Percentiles rank a stretch among this genome's conserved stretches.
Conservation (phyloP, 495 filamentous ascomycete genomes). For the Glonium stellatum region DNA sequence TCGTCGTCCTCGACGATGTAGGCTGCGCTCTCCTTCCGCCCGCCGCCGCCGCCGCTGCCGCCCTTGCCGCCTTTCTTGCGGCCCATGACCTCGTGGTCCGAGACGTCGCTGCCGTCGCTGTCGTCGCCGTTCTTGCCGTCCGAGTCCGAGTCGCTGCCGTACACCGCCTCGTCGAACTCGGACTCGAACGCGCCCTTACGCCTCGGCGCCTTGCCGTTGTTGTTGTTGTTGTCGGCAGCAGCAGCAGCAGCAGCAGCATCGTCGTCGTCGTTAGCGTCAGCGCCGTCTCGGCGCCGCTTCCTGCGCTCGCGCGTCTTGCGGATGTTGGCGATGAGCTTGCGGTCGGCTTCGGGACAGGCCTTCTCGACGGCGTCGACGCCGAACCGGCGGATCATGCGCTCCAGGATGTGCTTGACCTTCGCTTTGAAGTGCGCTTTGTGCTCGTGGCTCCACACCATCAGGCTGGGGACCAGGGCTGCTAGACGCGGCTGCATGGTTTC, state of each 20-base stretch:
- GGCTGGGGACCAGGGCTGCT: constrained; percentile 67
- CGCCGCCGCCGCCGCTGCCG: constrained; percentile 43
- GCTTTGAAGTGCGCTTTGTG: constrained; percentile 92
- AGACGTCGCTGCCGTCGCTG: constrained; percentile 48
- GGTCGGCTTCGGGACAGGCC: constrained; percentile 73
- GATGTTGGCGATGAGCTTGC: constrained; percentile 86
- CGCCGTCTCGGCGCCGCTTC: constrained; percentile 70
- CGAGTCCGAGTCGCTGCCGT: constrained; percentile 73
- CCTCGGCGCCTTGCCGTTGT: constrained; percentile 11
- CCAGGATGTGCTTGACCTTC: constrained; percentile 95
- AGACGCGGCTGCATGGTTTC: constrained; percentile 65
- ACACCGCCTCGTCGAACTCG: constrained; percentile 92
- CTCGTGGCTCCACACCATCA: constrained; percentile 94
- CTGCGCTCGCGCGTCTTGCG: constrained; percentile 81
- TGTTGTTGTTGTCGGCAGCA: constrained; percentile 27
- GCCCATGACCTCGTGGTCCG: constrained; percentile 34
- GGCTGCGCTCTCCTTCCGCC: constrained; percentile 23
- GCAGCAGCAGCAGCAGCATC: constrained; percentile 23
- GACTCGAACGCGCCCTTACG: constrained; percentile 64
- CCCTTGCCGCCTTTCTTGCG: constrained; percentile 48
- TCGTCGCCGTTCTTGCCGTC: constrained; percentile 57
- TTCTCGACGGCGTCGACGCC: constrained; percentile 70
- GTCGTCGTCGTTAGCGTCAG: constrained; percentile 28
- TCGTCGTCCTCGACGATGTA: constrained; percentile 92
- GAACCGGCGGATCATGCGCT: constrained; percentile 85